Base-by-base conservation (phyloP, 805 yeast species). In the Kodamaea neixiangensis region DNA sequence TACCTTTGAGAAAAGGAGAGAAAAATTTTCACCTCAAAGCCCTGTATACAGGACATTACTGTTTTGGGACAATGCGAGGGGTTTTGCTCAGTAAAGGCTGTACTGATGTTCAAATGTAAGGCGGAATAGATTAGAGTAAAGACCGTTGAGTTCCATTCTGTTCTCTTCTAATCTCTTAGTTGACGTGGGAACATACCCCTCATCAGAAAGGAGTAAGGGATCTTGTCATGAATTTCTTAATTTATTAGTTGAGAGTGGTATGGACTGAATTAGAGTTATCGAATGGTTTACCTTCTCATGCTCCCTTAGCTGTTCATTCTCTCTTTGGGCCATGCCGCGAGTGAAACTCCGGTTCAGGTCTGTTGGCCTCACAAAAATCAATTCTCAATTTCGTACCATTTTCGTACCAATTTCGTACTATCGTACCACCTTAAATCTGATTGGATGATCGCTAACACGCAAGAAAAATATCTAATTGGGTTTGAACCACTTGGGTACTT, bases 401-500 rank as follows among this genome's bases (percentile, higher is more conserved):
- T n/a, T 37, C 20, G 19, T 19, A 37, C 17, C n/a, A n/a, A n/a
- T n/a, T 15, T 7, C 21, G 5, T 37, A 15, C 41, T 37, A 37
- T 15, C 19, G 17, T 10, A 13, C 41, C 41, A 19, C 9, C 19
- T 17, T 37, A 13, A 37, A 17, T 37, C 2, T 37, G 41, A 37
- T 37, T 37, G 41, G 41, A 3, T 34, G 4, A 17, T 37, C 19
- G 5, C 19, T 37, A 17, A 37, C 15, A 15, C 13, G 2, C 19
- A 19, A 17, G 11, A 37, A 37, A 37, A 35, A 9, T 9, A 14
- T 4, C 19, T 37, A 17, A 25, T 45, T 45, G 22, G 48, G 21
- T 46, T 54, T 56, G 43, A 56, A 52, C 59, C 59, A 56, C 33
- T 52, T 54, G 3, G 59, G 59, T 11, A 52, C 21, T 35, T 43